A percentile compares a stretch with the other conserved stretches of the same genome.
Conservation (phyloP, 495 filamentous ascomycete genomes). For the Bryoglossum gracile region DNA sequence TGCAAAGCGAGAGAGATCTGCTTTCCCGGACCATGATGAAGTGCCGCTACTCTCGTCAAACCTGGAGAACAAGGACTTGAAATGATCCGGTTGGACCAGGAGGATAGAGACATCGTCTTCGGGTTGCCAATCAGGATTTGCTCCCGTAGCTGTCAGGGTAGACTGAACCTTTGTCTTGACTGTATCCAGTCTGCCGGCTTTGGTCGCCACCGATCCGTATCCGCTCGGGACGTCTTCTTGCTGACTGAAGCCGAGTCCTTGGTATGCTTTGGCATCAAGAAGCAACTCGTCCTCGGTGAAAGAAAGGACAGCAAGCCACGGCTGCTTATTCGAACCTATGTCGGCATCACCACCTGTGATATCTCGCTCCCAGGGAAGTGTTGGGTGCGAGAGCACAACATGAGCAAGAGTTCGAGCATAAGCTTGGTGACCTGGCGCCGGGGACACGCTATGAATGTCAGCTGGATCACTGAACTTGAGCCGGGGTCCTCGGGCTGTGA, state of each 20-base stretch:
- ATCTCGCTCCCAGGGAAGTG: neutral
- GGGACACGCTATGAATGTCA: neutral
- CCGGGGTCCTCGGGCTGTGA: neutral
- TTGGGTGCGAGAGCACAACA: neutral
- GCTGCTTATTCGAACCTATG: neutral
- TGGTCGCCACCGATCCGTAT: neutral
- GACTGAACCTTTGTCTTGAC: neutral
- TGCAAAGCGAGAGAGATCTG: neutral
- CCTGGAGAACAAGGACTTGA: neutral
- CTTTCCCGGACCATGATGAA: too few relatives aligned
- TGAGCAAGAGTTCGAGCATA: neutral
- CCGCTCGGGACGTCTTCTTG: neutral
- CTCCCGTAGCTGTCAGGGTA: neutral
- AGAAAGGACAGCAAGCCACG: conserved; percentile 5
- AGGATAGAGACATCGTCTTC: neutral
- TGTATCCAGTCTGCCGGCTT: too few relatives aligned
- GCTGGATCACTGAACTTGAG: neutral
- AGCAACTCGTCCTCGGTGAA: conserved; percentile 8
- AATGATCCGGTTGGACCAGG: neutral
- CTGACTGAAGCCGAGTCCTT: neutral
- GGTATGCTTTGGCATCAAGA: neutral
- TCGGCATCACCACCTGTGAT: neutral
- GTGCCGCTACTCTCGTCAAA: too few relatives aligned
- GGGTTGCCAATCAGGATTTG: too few relatives aligned
- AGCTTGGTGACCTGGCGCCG: neutral